Base-by-base conservation (phyloP, 768 basidiomycete species). In the Agrocybe pediades region DNA sequence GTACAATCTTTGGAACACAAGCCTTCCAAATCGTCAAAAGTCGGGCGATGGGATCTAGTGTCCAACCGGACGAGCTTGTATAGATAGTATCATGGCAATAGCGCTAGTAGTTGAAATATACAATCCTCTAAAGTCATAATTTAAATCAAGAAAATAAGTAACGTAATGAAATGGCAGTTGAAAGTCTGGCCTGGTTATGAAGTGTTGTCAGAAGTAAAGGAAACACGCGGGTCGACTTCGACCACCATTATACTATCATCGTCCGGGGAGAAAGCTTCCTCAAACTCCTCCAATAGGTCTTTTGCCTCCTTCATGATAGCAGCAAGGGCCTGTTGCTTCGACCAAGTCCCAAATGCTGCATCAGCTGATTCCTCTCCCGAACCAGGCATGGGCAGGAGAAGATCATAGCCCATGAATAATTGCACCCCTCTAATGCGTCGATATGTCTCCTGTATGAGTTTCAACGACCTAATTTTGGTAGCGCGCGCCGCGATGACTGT, bases 341-440 rank as follows among this genome's bases (percentile, higher is more conserved):
- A 83, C 86, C 86, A 87, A 9, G 77, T 75, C 61, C 63, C 70
- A 54, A 68, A 61, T 41, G 65, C 64, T 36, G 68, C 65, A 42
- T 76, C 70, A 19, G 76, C 72, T 53, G 66, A 17, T 76, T 55
- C 59, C 5, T 66, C 70, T 20, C 40, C 16, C 21, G 6, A 13
- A 1, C 61, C 56, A 8, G 76, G 76, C 41, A 81, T 56, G 9
- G 85, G 84, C 7, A 89, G 69, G 24, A 88, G 66, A 3, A 71
- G 65, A 15, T 78, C 73, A 65, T 88, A 90, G 2, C 88, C 87
- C 76, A 88, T 77, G 48, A 74, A 77, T 11, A 71, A 72, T 67
- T 89, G 88, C 20, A 87, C 84, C 2, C 78, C 65, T 17, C 88
- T 74, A 21, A 90, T 80, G 24, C 86, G 73, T 27, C 74, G 74